A percentile compares a stretch with the other conserved stretches of the same genome.
These are phyloP conservation scores for Cladophialophora chaetospira DNA, from an alignment of 2,329 filamentous ascomycete genomes.

Conservation along the genomic window DNA sequence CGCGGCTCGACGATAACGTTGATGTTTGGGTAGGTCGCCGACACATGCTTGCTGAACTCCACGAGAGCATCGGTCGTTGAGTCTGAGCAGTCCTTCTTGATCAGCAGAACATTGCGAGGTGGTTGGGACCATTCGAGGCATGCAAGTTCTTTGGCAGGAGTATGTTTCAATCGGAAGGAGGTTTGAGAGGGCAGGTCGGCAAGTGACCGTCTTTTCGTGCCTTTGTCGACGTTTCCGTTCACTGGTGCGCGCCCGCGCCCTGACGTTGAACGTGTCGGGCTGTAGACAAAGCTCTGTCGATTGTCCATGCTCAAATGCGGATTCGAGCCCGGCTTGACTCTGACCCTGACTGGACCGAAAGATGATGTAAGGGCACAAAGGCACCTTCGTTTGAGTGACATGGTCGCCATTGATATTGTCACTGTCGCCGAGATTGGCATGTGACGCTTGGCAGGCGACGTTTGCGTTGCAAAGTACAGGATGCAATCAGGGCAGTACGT, in stretches of 20 bases:
- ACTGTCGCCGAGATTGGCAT: too few species aligned
- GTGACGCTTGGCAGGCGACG: too few species aligned
- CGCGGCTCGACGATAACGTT: conserved; percentile 81
- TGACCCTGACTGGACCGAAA: too few species aligned
- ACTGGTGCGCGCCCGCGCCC: conserved; percentile 6
- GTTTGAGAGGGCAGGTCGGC: conserved; percentile 18
- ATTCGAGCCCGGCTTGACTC: too few species aligned
- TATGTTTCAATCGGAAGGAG: conserved; percentile 23
- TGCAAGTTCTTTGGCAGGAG: conserved; percentile 58
- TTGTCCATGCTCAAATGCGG: background rate
- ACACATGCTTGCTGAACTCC: conserved; percentile 70
- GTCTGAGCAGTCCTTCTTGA: conserved; percentile 65
- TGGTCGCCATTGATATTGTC: too few species aligned
- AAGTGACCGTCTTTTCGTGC: background rate
- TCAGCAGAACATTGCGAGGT: conserved; percentile 68
- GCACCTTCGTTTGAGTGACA: too few species aligned
- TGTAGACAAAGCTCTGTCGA: background rate
- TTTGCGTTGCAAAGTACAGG: too few species aligned
- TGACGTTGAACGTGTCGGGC: background rate
- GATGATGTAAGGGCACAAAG: too few species aligned
- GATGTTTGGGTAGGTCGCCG: conserved; percentile 75
- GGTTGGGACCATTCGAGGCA: conserved; percentile 68
- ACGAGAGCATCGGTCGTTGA: conserved; percentile 58
- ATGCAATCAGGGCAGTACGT: too few species aligned
- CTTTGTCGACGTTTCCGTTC: background rate